Evolutionary conservation across 805 yeast species (phyloP), one percentile per base, ranked within the genome.

Genomic region (Ogataea methanolica): DNA sequence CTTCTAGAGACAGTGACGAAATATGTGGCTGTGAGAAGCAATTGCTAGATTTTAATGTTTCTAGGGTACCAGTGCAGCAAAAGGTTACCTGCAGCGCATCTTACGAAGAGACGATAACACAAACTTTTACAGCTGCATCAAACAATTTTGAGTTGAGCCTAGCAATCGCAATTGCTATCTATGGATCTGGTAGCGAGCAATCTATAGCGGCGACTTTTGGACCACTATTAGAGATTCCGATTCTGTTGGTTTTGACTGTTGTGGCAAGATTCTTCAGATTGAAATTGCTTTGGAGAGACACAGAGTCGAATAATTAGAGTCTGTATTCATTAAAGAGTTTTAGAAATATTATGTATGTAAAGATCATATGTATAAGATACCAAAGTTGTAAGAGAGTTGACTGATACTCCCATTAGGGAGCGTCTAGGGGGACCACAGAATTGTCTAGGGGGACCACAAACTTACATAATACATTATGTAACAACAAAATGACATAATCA

Each of bases 201-300:
- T 74, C 82, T 1, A 69, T 79, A 38, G 84, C 85, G 5, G 77
- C 83, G 2, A 78, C 83, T 0, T 75, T 79, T 57, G 84, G 83
- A 2, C 83, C 83, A 0, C 63, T 79, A 35, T 56, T 79, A n/a
- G 85, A 79, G 53, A 79, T 79, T 9, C 84, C 84, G 5, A 70
- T 79, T 7, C 63, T 79, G 36, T 53, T 75, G 45, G 19, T 63
- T 1, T 51, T 75, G 29, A 59, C 72, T 5, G 63, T 68, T 50
- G 65, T 71, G 6, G 71, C 76, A 9, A 48, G 49, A 38, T 66
- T 59, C 51, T 64, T 71, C 42, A 61, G 55, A 47, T 33, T 50
- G 6, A 60, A 56, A 45, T 62, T 59, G 39, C 44, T 58, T 29
- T 70, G 69, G 71, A 33, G 46, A 8, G 40, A 37, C 31, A 21